Conservation (phyloP, 306 rosid species). For the Pterocarpus macrocarpus region DNA sequence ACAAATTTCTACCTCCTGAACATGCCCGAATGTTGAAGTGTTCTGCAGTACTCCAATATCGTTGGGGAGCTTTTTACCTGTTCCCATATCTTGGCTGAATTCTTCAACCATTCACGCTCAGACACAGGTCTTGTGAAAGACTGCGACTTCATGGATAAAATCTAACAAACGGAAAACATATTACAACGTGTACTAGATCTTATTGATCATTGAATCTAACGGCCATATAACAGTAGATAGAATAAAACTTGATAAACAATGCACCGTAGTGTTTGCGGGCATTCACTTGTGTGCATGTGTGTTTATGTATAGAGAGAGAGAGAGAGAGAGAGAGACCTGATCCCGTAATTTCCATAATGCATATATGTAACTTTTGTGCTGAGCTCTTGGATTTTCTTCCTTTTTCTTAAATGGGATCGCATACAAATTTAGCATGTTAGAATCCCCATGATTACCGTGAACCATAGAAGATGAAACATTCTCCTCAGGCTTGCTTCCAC, state of each 20-base stretch:
- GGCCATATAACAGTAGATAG: neutral
- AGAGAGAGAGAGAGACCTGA: constrained; percentile 62
- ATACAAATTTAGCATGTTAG: constrained; percentile 50
- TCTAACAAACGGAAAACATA: constrained; percentile 57
- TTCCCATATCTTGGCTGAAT: constrained; percentile 90
- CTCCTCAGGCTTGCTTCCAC: constrained; percentile 46
- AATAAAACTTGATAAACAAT: constrained; percentile 5
- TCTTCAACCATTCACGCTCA: constrained; percentile 95
- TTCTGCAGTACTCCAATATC: constrained; percentile 71
- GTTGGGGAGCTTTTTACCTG: constrained; percentile 76
- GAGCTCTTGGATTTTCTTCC: constrained; percentile 68
- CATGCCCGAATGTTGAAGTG: constrained; percentile 77
- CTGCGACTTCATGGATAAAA: constrained; percentile 71
- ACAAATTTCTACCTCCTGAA: constrained; percentile 64
- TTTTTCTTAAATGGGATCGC: constrained; percentile 68
- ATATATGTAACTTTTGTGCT: constrained; percentile 65
- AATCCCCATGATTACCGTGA: constrained; percentile 41
- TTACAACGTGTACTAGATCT: constrained; percentile 10
- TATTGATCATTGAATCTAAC: neutral
- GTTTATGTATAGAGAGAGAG: constrained; percentile 34
- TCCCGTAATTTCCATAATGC: constrained; percentile 82
- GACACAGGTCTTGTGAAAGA: constrained; percentile 69
- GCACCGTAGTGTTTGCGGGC: neutral
- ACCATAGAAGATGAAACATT: constrained; percentile 43
- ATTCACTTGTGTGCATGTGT: neutral